Base-by-base conservation (phyloP, 2,329 filamentous ascomycete genomes). In the Fusarium annulatum region DNA sequence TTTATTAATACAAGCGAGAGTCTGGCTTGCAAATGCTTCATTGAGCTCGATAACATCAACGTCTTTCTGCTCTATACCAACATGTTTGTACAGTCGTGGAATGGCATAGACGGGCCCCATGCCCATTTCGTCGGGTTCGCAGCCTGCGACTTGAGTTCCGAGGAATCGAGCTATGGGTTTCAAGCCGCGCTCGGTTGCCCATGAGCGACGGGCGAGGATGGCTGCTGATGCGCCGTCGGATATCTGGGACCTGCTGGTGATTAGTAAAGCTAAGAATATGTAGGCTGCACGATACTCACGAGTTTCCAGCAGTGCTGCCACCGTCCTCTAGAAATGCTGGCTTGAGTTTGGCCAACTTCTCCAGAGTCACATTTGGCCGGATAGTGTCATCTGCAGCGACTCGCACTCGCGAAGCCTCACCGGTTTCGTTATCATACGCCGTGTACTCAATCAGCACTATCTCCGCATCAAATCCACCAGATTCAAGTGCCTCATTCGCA, bases 11-110 rank as follows among this genome's bases (percentile, higher is more conserved):
- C 92, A 95, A 82, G 97, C 87, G 12, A 92, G 80, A 3, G 88
- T 85, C 82, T 92, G 90, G 75, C 88, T 90, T 5, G 90, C 90
- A 81, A 92, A 92, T 7, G 90, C 89, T 87, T 98, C 95, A 81
- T 97, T 97, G 81, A 98, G 92, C 85, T 97, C 95, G 94, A 94
- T 97, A 15, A 96, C 85, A 41, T 92, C 88, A 1, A 97, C 89
- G 62, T 97, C 94, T 5, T 86, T 85, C 23, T 86, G 91, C 49
- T 83, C 80, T 16, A 97, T 80, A 1, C 91, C 94, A 3, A 92
- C 88, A 69, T 89, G 88, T 16, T 85, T 81, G 33, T 97, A 86
- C 39, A 97, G 85, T 79, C 91, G 92, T 3, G 95, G 95, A 56
- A 97, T 95, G 0, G 94, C 95, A 38, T 97, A 80, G 1, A 94